phyloP scores from a whole-genome alignment of 805 yeast genomes.

The Yarrowia phangngaensis region DNA sequence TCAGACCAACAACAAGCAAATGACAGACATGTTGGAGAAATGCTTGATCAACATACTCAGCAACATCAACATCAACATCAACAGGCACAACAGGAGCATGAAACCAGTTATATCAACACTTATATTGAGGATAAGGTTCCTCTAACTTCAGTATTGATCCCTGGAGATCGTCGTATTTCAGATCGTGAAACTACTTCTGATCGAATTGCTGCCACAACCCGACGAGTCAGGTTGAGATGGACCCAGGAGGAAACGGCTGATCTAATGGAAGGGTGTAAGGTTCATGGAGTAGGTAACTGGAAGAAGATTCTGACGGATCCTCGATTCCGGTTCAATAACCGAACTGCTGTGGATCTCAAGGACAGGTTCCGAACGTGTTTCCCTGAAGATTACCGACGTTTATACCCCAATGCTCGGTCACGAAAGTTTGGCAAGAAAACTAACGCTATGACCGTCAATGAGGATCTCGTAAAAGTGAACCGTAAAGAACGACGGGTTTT shows the following conservation, averaged over 20 bases:
- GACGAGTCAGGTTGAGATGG: conserved; percentile 44
- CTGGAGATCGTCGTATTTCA: conserved; percentile 14
- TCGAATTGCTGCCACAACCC: conserved; percentile 17
- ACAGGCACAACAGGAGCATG: conserved; percentile 19
- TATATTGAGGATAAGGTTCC: conserved; percentile 25
- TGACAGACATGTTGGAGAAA: conserved; percentile 12
- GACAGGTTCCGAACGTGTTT: conserved; percentile 47
- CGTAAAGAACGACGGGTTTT: conserved; percentile 46
- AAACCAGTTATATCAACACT: conserved; percentile 21
- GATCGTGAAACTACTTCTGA: conserved; percentile 5
- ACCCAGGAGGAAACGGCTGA: conserved; percentile 44
- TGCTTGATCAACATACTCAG: conserved; percentile 20
- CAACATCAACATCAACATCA: conserved; percentile 20
- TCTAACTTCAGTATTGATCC: conserved; percentile 15
- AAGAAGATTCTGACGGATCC: conserved; percentile 46
- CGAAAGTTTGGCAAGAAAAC: conserved; percentile 36
- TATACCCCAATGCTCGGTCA: conserved; percentile 47
- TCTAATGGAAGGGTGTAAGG: conserved; percentile 44
- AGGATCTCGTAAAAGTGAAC: conserved; percentile 42
- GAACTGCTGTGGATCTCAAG: conserved; percentile 47
- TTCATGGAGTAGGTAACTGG: conserved; percentile 48
- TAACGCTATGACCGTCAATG: conserved; percentile 28
- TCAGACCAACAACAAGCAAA: conserved; percentile 2
- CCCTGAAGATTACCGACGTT: conserved; percentile 45
- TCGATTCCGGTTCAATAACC: conserved; percentile 41